Evolutionary conservation across 176 grass and related monocot species (phyloP), one percentile per base, ranked within the genome.

Genomic region (Pontederia paniculata): DNA sequence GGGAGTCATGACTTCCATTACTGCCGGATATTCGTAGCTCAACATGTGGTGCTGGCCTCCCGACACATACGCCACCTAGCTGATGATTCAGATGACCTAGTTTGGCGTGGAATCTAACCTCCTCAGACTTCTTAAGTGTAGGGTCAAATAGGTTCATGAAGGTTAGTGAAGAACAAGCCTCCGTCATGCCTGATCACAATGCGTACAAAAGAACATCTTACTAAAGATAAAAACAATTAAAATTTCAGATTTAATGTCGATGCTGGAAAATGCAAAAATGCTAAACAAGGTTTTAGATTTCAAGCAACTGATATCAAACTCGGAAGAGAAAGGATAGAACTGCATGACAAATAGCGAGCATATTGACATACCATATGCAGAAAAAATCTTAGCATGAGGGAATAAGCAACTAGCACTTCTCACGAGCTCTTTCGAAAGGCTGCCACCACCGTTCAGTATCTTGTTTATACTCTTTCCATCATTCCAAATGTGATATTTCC

Each of bases 141-240:
- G 72, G 62, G 11, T 72, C 74, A 58, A 12, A 48, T 25, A 90
- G 75, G 22, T 48, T 70, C 74, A 74, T 84, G 86, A 97, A 90
- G 42, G 74, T 90, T 23, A 97, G 69, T 21, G 93, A 97, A 62
- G 93, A 97, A 23, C 86, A 97, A 55, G 86, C 68, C 23, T 97
- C 91, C 0, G 91, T 97, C 91, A 97, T 90, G n/a, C 91, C 91
- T 97, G 67, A 71, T 41, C 17, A 66, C 5, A 62, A 62, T 60
- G 7, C 48, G 19, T 8, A 13, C 54, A 0, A 63, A 54, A 59
- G 18, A 37, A 19, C 16, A 57, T 53, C 10, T 6, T 47, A 64
- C 41, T 21, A 64, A 58, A 19, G 9, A 50, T 42, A 70, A 17
- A 45, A 10, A 0, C 21, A 53, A 57, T 62, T 10, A 5, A 55